Evolutionary conservation across 225 moss, liverwort and hornwort genomes (phyloP), one percentile per base, ranked within the genome.

Genomic region (Physcomitrium patens): DNA sequence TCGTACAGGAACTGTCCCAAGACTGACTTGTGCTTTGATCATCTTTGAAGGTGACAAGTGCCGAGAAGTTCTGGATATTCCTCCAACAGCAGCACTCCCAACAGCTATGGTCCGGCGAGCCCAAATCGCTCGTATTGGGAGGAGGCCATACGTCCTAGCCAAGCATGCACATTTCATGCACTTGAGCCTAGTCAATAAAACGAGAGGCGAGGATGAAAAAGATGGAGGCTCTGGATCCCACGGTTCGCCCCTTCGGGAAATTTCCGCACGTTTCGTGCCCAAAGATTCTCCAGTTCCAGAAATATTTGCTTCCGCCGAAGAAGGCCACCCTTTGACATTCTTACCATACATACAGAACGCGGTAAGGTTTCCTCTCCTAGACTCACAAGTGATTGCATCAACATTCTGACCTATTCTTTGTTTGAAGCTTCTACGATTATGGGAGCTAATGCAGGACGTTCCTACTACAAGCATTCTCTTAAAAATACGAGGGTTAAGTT

Each of bases 151-250:
- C 54, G 76, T 81, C 64, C 69, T 85, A 9, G 81, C 78, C 16
- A 81, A 76, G 78, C 85, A 85, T 59, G 75, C 82, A 11, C 81
- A 81, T 41, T 85, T 76, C 52, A 73, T 81, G 85, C 79, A 85
- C 56, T 81, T 81, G 56, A 75, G 75, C 68, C 63, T 73, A 27
- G 26, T 50, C 60, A 24, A 45, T 44, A 53, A 67, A 23, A 54
- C 28, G 50, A 69, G 60, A 52, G 72, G 69, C 14, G 76, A 72
- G 65, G 73, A 66, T 28, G 77, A 60, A 48, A 58, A 70, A 27
- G 63, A 75, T 31, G 67, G 60, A 71, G 71, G 22, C 13, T 59
- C 63, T 23, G 68, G 63, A 37, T 46, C 68, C 24, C 28, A 44
- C 7, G 45, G 51, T 69, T 26, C 62, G 60, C 52, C 20, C 44